Evolutionary conservation across 805 yeast species (phyloP), one percentile per base, ranked within the genome.

Genomic region (Kodamaea sagamina): DNA sequence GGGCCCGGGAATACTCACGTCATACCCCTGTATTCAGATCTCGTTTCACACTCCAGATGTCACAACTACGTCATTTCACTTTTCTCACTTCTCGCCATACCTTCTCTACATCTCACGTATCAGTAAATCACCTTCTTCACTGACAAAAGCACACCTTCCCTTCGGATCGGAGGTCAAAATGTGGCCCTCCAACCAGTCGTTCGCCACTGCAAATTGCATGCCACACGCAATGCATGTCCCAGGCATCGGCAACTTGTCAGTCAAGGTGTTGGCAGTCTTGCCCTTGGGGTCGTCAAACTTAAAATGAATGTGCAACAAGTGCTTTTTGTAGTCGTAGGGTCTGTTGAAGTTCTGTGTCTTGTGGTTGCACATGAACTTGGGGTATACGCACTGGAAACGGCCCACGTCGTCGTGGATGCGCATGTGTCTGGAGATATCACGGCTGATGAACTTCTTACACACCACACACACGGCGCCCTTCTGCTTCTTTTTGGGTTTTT

Each of bases 171-270:
- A 48, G n/a, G 69, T 58, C 44, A 75, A 55, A 8, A 81, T 72
- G 55, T 82, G 88, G 10, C 59, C 50, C 13, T 75, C 76, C 15
- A 82, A 61, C 87, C 87, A 82, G 13, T 68, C 75, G 19, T 63
- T 62, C 6, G 82, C 86, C 10, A 62, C 54, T 4, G 8, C 19
- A 51, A 68, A 72, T 32, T 73, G 54, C 12, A 54, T 57, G 1
- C 82, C 82, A 55, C 87, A 82, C 1, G 71, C 71, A 15, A 55
- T 53, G 44, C 76, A 71, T 15, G 54, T 45, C 1, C 76, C 76
- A 17, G 49, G 32, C 21, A 66, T 50, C 6, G 72, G 71, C 18
- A 71, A 51, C 47, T 70, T 71, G 38, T 69, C 74, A 0, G 73
- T 68, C 41, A 71, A 56, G 24, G 66, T 71, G 29, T 65, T 63